These are phyloP conservation scores for Magnaporthiopsis poae DNA, from an alignment of 2,329 filamentous ascomycete genomes.

Conservation along the genomic window DNA sequence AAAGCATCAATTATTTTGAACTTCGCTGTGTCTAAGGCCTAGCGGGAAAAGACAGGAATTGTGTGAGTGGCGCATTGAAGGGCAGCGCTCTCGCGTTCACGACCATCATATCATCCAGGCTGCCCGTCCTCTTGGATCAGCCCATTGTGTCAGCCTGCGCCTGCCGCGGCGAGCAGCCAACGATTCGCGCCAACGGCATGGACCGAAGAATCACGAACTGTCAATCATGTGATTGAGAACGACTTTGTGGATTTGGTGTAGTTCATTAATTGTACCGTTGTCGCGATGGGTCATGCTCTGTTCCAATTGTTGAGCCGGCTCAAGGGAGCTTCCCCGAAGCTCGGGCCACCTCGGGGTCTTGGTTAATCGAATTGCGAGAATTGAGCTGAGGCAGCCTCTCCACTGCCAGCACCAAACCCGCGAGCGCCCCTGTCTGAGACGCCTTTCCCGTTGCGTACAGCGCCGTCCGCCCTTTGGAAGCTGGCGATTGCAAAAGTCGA, in stretches of 20 bases:
- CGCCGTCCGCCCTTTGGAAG: neutral
- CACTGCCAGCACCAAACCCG: neutral
- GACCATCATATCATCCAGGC: neutral
- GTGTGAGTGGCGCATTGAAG: neutral
- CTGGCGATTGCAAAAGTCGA: conserved; percentile 13
- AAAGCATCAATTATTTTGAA: no score
- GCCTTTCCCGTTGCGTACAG: neutral
- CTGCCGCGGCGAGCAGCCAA: neutral
- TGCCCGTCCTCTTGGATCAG: neutral
- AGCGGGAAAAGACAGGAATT: neutral
- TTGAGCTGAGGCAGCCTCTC: no score
- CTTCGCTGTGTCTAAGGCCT: no score
- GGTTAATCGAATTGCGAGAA: neutral
- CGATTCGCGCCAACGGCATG: neutral
- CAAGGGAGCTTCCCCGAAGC: neutral
- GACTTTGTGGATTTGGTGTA: neutral
- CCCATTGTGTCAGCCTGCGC: neutral
- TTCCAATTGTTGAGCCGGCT: neutral
- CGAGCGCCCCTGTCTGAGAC: neutral
- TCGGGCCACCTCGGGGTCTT: neutral
- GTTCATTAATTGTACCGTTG: neutral
- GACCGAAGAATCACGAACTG: no score
- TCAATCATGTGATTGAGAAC: neutral
- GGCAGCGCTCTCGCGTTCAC: neutral
- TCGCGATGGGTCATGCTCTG: neutral